These are phyloP conservation scores for Yarrowia phangngaensis DNA, from an alignment of 805 yeast species.

Conservation along the genomic window DNA sequence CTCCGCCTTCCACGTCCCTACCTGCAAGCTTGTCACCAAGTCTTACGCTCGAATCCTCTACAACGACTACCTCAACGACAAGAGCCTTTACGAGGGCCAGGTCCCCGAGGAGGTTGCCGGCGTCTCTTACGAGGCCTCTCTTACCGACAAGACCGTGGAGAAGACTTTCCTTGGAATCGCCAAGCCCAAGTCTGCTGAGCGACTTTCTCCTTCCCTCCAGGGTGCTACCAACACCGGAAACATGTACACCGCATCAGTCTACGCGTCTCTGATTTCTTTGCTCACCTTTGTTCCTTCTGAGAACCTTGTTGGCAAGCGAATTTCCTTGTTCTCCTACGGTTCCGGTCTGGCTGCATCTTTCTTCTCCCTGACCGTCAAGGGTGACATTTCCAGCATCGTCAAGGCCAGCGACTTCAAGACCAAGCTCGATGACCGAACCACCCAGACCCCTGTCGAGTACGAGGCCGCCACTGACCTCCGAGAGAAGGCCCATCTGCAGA, in stretches of 20 bases:
- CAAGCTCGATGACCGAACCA: conserved; percentile 61
- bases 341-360: conserved; percentile 94
- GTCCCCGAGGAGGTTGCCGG: conserved; percentile 53
- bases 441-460: conserved; percentile 73
- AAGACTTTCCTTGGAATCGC: conserved; percentile 77
- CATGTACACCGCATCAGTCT: conserved; percentile 94
- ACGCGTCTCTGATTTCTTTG: conserved; percentile 79
- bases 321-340: conserved; percentile 94
- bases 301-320: conserved; percentile 71
- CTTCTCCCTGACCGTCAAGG: conserved; percentile 72
- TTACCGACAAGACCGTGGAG: conserved; percentile 76
- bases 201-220: conserved; percentile 73
- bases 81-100: conserved; percentile 51
- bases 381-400: conserved; percentile 70
- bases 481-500: conserved; percentile 83
- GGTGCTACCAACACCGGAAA: conserved; percentile 97
- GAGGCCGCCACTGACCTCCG: conserved; percentile 77
- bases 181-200: conserved; percentile 60
- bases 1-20: conserved; percentile 96
- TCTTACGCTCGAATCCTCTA: conserved; percentile 87
- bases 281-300: conserved; percentile 72
- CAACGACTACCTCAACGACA: conserved; percentile 78
- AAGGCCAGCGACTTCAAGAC: conserved; percentile 61
- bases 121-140: conserved; percentile 68
- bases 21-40: conserved; percentile 90